These are phyloP conservation scores for Boletus coccyginus DNA, from an alignment of 768 basidiomycete genomes.

Conservation along the genomic window DNA sequence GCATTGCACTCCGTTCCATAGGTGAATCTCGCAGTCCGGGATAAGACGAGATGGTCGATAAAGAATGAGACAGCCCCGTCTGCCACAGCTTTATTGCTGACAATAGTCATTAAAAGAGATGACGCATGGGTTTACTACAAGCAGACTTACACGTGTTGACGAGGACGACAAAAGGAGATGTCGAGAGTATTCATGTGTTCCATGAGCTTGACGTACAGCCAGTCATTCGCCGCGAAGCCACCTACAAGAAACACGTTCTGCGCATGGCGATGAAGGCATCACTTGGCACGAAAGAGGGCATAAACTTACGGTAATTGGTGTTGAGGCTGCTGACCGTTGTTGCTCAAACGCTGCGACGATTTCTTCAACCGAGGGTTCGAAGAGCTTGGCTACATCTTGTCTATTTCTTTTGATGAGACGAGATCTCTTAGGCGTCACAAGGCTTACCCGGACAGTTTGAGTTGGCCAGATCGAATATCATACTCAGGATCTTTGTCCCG, in stretches of 20 bases:
- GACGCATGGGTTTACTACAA: not conserved
- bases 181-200: conserved; percentile 8
- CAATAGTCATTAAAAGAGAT: not conserved
- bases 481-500: conserved; percentile 34
- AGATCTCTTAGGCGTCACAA: conserved; percentile 27
- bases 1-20: conserved; percentile 16
- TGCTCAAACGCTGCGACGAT: conserved; percentile 14
- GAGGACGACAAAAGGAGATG: conserved; percentile 8
- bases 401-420: conserved; percentile 30
- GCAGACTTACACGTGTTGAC: conserved; percentile 13
- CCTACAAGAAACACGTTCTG: conserved; percentile 14
- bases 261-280: not conserved
- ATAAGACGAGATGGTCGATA: conserved; percentile 11
- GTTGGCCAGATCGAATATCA: conserved; percentile 36
- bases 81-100: conserved; percentile 16
- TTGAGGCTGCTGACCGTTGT: conserved; percentile 6
- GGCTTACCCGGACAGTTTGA: conserved; percentile 35
- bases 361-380: conserved; percentile 12
- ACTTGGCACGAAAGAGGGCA: not conserved
- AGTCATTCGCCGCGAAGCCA: conserved; percentile 15
- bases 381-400: conserved; percentile 9
- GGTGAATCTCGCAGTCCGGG: conserved; percentile 10
- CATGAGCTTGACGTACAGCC: conserved; percentile 9
- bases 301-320: conserved; percentile 6
- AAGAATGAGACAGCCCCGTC: conserved; percentile 14